These are phyloP conservation scores for Pseudonitzschia multistriata DNA, from an alignment of 108 stramenopile species.

Conservation along the genomic window DNA sequence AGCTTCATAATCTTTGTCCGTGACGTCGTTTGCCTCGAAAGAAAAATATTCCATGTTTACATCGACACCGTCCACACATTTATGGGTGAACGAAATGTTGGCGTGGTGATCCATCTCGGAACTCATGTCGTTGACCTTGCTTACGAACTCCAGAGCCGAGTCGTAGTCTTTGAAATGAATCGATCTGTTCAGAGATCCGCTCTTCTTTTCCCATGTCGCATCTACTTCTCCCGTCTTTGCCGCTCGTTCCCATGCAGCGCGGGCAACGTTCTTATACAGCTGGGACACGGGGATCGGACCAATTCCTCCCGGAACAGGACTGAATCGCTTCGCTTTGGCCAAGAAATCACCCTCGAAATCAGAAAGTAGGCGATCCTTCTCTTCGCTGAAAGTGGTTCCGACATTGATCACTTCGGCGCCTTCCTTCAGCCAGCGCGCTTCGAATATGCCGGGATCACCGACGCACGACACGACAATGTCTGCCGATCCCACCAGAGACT, in stretches of 20 bases:
- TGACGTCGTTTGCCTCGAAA: slow-evolving; percentile 43
- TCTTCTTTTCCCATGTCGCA: slow-evolving; percentile 1
- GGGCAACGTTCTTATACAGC: slow-evolving; percentile 46
- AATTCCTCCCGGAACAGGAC: slow-evolving; percentile 98
- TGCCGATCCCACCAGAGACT: slow-evolving; percentile 65
- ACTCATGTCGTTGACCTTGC: slow-evolving; percentile 33
- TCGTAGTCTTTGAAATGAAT: slow-evolving; percentile 38
- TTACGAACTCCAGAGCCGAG: slow-evolving; percentile 36
- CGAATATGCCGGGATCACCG: slow-evolving; percentile 86
- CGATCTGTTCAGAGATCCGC: slow-evolving; percentile 13
- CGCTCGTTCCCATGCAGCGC: slow-evolving; percentile 11
- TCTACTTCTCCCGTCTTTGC: slow-evolving; percentile 11
- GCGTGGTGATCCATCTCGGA: slow-evolving; percentile 49
- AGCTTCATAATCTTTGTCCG: slow-evolving; percentile 46
- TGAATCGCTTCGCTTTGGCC: slow-evolving; percentile 59
- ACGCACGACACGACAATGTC: slow-evolving; percentile 98
- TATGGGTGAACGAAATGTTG: slow-evolving; percentile 37
- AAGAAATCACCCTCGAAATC: slow-evolving; percentile 92
- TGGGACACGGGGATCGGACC: slow-evolving; percentile 99
- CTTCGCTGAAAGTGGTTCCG: slow-evolving; percentile 73
- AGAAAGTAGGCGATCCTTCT: slow-evolving; percentile 76
- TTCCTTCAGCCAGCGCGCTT: slow-evolving; percentile 89
- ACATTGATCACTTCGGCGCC: slow-evolving; percentile 98
- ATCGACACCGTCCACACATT: slow-evolving; percentile 44
- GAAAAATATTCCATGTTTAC: slow-evolving; percentile 39